Percentiles rank a stretch among this genome's conserved stretches.
phyloP scores from a whole-genome alignment of 2,329 filamentous ascomycete genomes.

The Trichocomaceae sp. region DNA sequence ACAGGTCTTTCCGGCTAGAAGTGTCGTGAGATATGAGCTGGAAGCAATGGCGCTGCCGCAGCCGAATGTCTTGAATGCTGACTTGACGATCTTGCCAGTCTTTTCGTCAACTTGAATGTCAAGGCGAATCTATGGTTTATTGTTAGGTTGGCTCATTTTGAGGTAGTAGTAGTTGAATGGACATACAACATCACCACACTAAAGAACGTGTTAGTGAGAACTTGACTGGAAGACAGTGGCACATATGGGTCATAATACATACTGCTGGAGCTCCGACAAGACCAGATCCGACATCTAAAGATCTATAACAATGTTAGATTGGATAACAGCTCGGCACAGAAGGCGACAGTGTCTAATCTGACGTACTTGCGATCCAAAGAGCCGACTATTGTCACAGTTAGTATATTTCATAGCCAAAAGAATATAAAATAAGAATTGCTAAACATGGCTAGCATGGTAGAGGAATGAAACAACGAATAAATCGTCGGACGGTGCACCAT shows the following conservation, averaged over 20 bases:
- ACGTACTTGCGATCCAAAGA: conserved; percentile 12
- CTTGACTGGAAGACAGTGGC: not conserved
- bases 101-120: conserved; percentile 87
- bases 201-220: not conserved
- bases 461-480: not conserved
- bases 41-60: conserved; percentile 93
- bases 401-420: not conserved
- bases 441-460: not conserved
- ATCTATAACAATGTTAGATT: conserved; percentile 51
- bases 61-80: conserved; percentile 97
- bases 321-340: conserved; percentile 58
- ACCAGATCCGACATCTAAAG: conserved; percentile 78
- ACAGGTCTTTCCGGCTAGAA: conserved; percentile 34
- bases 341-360: not conserved
- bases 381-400: conserved; percentile 5
- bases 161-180: not conserved
- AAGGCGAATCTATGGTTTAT: conserved; percentile 60
- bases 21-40: conserved; percentile 87
- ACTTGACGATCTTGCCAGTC: conserved; percentile 82
- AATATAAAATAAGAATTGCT: not conserved
- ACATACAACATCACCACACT: conserved; percentile 65
- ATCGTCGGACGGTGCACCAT: not conserved
- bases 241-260: not conserved
- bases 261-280: conserved; percentile 78
- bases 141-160: not conserved